Evolutionary conservation across 768 basidiomycete species (phyloP), one percentile per base, ranked within the genome.

Genomic region (Rhodosporidiobolus sp.): DNA sequence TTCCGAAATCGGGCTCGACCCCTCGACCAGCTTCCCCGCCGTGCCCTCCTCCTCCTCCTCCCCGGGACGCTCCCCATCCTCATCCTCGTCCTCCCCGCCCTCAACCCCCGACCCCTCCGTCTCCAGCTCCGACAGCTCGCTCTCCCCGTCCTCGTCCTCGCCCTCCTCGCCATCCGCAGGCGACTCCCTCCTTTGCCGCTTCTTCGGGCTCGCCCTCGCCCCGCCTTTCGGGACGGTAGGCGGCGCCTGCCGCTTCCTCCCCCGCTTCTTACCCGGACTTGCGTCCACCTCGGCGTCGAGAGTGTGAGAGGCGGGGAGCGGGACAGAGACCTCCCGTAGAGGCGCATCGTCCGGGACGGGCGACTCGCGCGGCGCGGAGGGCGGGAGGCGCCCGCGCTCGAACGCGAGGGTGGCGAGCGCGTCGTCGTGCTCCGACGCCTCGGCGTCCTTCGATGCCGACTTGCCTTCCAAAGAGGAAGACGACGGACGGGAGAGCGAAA

Each of bases 331-430:
- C 9, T 55, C 53, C 6, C 63, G 38, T 22, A 65, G 35, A 3
- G 63, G 63, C 54, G 63, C 63, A 11, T 65, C 63, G 11, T 56
- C 54, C 3, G 63, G 63, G 22, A 65, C 30, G 54, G 63, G 63
- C 4, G 43, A 46, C 43, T 65, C 63, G 28, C 54, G 53, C n/a
- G 53, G 53, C 16, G 63, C 53, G 7, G 8, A 20, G 10, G 53
- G 28, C 4, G 63, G 43, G n/a, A 65, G 53, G 30, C 28, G 53
- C 30, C 63, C 63, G n/a, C 63, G 63, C 54, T 65, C 53, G 22
- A 55, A 56, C 14, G 63, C 53, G 50, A 54, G 52, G 19, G 35
- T 45, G 2, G 63, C 19, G 63, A 54, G 63, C 35, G 49, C 52
- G 35, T 24, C 26, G 1, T 26, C 26, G 22, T 16, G 28, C 24